Conservation (phyloP, 192 early-diverging fungal genomes). For the Phycomyces blakesleeanus region DNA sequence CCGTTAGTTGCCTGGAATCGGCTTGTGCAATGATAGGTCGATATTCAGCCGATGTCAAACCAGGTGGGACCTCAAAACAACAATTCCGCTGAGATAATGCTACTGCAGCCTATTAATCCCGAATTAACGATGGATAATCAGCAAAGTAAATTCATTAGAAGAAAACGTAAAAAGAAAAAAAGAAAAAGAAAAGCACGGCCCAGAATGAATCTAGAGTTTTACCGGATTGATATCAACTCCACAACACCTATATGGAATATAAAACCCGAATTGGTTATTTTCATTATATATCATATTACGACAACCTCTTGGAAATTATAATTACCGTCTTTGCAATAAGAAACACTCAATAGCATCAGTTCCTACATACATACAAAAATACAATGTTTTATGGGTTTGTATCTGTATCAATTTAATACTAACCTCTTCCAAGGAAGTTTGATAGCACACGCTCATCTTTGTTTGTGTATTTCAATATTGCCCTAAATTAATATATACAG, state of each 20-base stretch:
- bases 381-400: background rate
- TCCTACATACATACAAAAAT: constrained; percentile 23
- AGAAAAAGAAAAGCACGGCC: background rate
- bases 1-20: constrained; percentile 69
- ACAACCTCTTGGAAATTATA: background rate
- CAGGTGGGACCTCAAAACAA: constrained; percentile 71
- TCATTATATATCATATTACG: background rate
- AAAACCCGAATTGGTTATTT: constrained; percentile 3
- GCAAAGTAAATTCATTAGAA: too few species aligned
- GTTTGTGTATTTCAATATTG: constrained; percentile 70
- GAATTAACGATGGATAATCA: background rate
- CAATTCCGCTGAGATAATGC: constrained; percentile 83
- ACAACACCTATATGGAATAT: constrained; percentile 48
- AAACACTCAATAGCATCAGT: constrained; percentile 92
- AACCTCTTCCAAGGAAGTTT: constrained; percentile 88
- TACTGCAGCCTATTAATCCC: constrained; percentile 59
- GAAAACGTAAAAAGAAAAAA: too few species aligned
- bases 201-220: constrained; percentile 12
- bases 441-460: constrained; percentile 79
- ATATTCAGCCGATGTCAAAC: constrained; percentile 67
- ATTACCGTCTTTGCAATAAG: constrained; percentile 66
- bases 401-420: background rate
- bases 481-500: constrained; percentile 40
- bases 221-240: constrained; percentile 90
- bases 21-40: constrained; percentile 79